Base-by-base conservation (phyloP, 108 stramenopile genomes). In the Cyclostephanos invisitatus region DNA sequence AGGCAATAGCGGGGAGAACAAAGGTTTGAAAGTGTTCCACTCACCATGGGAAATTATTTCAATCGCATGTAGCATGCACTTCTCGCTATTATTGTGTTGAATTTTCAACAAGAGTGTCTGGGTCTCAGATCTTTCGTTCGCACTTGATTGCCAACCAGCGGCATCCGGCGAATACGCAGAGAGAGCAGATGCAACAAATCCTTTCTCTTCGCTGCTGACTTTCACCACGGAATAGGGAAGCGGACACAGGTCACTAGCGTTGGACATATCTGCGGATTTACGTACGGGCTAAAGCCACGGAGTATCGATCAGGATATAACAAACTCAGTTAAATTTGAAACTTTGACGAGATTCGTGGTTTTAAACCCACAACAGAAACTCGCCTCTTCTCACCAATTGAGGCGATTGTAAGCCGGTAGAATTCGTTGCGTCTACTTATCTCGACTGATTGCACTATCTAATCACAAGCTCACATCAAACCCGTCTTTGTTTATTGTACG, bases 21-120 rank as follows among this genome's bases (percentile, higher is more conserved):
- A 32, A 32, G 32, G 32, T 3, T 32, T 32, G 32, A 32, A 32
- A 32, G 3, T 15, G 18, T 29, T 27, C 27, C 56, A 58, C 56
- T 1, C 5, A 58, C 56, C 78, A 51, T 79, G 71, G 51, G 59
- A 68, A 25, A 72, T 71, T 22, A 79, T 79, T 21, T 79, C 78
- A 18, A 79, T 47, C n/a, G 37, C n/a, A 27, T 68, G 63, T 15
- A 79, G 25, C 29, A 72, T 49, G 32, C 60, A 27, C 17, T 36
- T 50, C 0, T 65, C 68, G 18, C 44, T 58, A 21, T 53, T 60
- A 7, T 63, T 11, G 40, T 64, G 51, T 37, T 72, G 65, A 32
- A 79, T 47, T 32, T 47, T 72, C 0, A 79, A 22, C 0, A 68
- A 21, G 15, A 72, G 60, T 1, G 29, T 48, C 25, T 72, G 71